Base-by-base conservation (phyloP, 2,329 filamentous ascomycete species). In the Xylaria sp. region DNA sequence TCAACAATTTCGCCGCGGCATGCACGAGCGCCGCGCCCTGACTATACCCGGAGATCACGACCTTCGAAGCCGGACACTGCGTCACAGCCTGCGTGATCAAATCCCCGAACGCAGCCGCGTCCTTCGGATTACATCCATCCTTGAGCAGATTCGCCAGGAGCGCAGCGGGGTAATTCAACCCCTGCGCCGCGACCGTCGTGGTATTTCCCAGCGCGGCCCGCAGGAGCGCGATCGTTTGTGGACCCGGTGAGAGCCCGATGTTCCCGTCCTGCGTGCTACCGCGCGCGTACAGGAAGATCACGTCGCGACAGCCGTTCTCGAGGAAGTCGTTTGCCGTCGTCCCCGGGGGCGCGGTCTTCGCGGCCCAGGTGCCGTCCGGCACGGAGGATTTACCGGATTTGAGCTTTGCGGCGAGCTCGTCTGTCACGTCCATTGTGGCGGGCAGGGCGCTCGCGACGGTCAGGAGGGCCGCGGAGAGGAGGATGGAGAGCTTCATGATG, bases 141-240 rank as follows among this genome's bases (percentile, higher is more conserved):
- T 46, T 2, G 30, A 60, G 58, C 18, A 70, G 58, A 47, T 70
- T 70, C 35, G 67, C 66, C 44, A 66, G 49, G 37, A 70, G 55
- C 7, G 50, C 48, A 2, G 68, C 66, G 1, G 67, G 66, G 47
- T 70, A 70, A 4, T 68, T 65, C 8, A 70, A 55, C 0, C 68
- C 68, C 48, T 70, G 68, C 10, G 68, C 68, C 0, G 68, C 68
- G 7, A 70, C 4, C 23, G 23, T 30, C 67, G 16, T 11, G 13
- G 42, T 16, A 3, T 56, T 23, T 18, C 67, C 66, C 8, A 70
- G 58, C 11, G 78, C 73, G 1, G 76, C 68, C 2, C 79, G 84
- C 11, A 89, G 76, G 54, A 80, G 75, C 5, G 73, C 71, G 59
- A 88, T 85, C 1, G 75, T 76, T 3, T 72, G 64, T 55, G 69